Conservation (phyloP, 2,329 filamentous ascomycete species). For the Pseudonectria foliicola region DNA sequence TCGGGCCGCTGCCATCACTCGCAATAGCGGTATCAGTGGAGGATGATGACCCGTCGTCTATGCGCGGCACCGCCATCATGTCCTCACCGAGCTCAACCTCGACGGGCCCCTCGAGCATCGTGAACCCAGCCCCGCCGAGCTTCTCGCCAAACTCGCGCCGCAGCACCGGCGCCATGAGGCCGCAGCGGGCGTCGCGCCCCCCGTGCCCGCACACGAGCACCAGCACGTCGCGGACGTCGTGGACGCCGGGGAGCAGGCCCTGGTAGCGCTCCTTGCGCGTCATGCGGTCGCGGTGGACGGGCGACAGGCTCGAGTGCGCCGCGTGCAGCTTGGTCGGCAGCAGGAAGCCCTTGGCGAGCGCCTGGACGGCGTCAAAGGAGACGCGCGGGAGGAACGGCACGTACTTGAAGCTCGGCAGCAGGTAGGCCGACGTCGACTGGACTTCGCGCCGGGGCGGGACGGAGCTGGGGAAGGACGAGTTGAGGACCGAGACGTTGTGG, state of each 20-base stretch:
- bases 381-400: conserved; percentile 63
- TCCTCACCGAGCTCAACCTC: conserved; percentile 17
- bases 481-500: conserved; percentile 71
- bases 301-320: conserved; percentile 52
- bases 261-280: conserved; percentile 45
- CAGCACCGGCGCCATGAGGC: conserved; percentile 69
- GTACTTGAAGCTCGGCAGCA: conserved; percentile 80
- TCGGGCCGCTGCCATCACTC: background rate
- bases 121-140: conserved; percentile 42
- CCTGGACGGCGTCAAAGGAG: conserved; percentile 46
- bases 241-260: conserved; percentile 47
- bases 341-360: conserved; percentile 58
- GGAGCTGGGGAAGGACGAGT: conserved; percentile 64
- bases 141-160: conserved; percentile 60
- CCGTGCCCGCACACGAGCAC: conserved; percentile 87
- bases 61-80: conserved; percentile 6
- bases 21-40: too few relatives aligned
- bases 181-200: conserved; percentile 74
- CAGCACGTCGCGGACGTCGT: conserved; percentile 59
- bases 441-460: conserved; percentile 35
- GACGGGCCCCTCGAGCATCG: conserved; percentile 41
- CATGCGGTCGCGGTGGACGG: conserved; percentile 47
- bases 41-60: conserved; percentile 19
- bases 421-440: conserved; percentile 59
- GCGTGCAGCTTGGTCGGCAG: conserved; percentile 56